A percentile compares a stretch with the other conserved stretches of the same genome.
These are phyloP conservation scores for Ananas comosus DNA, from an alignment of 176 grass and related monocot genomes.

Conservation along the genomic window DNA sequence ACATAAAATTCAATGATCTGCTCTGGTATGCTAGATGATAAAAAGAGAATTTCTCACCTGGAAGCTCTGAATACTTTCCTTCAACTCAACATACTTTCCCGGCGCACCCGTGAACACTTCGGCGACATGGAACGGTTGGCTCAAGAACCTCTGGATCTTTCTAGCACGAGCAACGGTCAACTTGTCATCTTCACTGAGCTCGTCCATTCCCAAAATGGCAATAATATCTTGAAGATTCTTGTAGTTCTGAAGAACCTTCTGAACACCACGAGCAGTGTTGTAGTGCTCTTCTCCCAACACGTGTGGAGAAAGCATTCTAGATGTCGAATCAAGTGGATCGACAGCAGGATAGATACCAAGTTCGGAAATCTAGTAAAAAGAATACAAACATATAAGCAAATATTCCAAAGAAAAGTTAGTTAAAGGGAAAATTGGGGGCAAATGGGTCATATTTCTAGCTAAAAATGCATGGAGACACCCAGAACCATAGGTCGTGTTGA, in stretches of 20 bases:
- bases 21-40: too few relatives aligned
- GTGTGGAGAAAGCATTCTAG: slow-evolving; percentile 25
- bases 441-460: background rate
- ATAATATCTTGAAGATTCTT: slow-evolving; percentile 29
- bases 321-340: slow-evolving; percentile 27
- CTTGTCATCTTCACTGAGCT: slow-evolving; percentile 26
- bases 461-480: too few relatives aligned
- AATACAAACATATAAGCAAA: slow-evolving; percentile 1
- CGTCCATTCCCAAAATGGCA: slow-evolving; percentile 26
- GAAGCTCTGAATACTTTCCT: slow-evolving; percentile 25
- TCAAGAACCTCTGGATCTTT: slow-evolving; percentile 24
- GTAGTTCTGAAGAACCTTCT: slow-evolving; percentile 28
- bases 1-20: too few relatives aligned
- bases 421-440: background rate
- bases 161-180: slow-evolving; percentile 22
- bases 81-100: slow-evolving; percentile 30
- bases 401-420: background rate
- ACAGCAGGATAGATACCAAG: slow-evolving; percentile 27
- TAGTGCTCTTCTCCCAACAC: slow-evolving; percentile 23
- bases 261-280: slow-evolving; percentile 27
- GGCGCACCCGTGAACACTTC: slow-evolving; percentile 34
- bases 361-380: slow-evolving; percentile 16
- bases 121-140: slow-evolving; percentile 34
- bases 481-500: too few relatives aligned
- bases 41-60: slow-evolving; percentile 7